Conservation (phyloP, 805 yeast genomes). For the Kodamaea hsintzibuensis region DNA sequence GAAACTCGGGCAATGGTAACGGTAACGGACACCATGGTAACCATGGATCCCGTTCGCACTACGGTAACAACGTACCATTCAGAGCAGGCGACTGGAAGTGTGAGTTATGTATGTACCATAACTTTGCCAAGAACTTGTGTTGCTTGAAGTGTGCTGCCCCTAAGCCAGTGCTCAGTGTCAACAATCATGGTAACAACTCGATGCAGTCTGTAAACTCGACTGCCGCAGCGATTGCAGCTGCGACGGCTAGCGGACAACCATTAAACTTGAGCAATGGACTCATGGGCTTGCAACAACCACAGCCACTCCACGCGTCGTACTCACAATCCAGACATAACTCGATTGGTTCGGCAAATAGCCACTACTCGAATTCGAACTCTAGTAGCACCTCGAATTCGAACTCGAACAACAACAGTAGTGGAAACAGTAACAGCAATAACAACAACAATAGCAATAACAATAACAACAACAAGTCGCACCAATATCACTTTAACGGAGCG, state of each 20-base stretch:
- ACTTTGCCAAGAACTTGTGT: constrained; percentile 85
- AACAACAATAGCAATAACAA: constrained; percentile 16
- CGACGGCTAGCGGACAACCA: constrained; percentile 49
- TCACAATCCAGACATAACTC: constrained; percentile 13
- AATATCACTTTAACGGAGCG: constrained; percentile 16
- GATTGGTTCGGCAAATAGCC: constrained; percentile 10
- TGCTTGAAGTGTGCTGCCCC: constrained; percentile 90
- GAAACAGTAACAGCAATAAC: constrained; percentile 11
- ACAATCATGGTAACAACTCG: constrained; percentile 14
- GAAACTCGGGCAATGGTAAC: constrained; percentile 15
- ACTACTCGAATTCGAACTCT: constrained; percentile 9
- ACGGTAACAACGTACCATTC: constrained; percentile 71
- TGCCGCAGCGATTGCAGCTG: constrained; percentile 49
- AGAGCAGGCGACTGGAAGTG: constrained; percentile 98
- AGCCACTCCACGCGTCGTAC: constrained; percentile 25
- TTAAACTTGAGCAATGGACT: constrained; percentile 35
- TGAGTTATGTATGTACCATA: constrained; percentile 82
- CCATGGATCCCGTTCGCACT: constrained; percentile 20
- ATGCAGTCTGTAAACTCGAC: constrained; percentile 41
- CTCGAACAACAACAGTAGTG: constrained; percentile 1
- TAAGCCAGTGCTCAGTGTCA: constrained; percentile 38
- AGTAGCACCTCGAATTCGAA: constrained; percentile 10
- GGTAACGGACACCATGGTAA: constrained; percentile 15
- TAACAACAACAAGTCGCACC: constrained; percentile 19
- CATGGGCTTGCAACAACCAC: constrained; percentile 37